Base-by-base conservation (phyloP, 371 early-diverging fungal species). In the Mucor indicus region DNA sequence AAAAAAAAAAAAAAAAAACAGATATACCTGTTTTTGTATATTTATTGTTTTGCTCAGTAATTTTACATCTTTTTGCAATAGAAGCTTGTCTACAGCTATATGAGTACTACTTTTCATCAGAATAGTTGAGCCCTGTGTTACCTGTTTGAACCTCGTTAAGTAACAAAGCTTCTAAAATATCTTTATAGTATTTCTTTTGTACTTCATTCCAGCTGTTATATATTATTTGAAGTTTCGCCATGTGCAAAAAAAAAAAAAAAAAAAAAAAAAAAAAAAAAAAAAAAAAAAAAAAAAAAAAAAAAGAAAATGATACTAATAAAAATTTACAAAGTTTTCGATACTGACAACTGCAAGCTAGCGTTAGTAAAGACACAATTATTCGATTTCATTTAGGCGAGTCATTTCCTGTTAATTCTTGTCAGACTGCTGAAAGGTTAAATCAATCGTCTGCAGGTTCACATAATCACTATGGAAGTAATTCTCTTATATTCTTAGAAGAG, bases 151-250 rank as follows among this genome's bases (percentile, higher is more conserved):
- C 36, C 10, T 22, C 24, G 8, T 42, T 23, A 25, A 17, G 17
- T 0, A 27, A 9, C 15, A 52, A 13, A 11, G 37, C 39, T 16
- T 12, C 27, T 21, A 52, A 19, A 20, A 38, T 31, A 30, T 9
- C 13, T 21, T 37, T 13, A 31, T 52, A 52, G 17, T 44, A 38
- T 3, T 10, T 8, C n/a, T 38, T 37, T 16, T 52, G 52, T 15
- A 17, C n/a, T 25, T 9, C 16, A 38, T 40, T 44, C 52, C 52
- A 52, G 2, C 38, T 44, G 8, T 40, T n/a, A 21, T 38, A 44
- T 3, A 50, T 24, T 11, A 35, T 15, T 43, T 36, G 35, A 2
- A 45, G 30, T 25, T 39, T 44, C 16, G 39, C 45, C 53, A 33
- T 49, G 21, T 37, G 7, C 13, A 39, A 30, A 30, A 39, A 38